Evolutionary conservation across 164 flowering plant genomes (phyloP), one percentile per base, ranked within the genome.

Genomic region (Liquidambar formosana): DNA sequence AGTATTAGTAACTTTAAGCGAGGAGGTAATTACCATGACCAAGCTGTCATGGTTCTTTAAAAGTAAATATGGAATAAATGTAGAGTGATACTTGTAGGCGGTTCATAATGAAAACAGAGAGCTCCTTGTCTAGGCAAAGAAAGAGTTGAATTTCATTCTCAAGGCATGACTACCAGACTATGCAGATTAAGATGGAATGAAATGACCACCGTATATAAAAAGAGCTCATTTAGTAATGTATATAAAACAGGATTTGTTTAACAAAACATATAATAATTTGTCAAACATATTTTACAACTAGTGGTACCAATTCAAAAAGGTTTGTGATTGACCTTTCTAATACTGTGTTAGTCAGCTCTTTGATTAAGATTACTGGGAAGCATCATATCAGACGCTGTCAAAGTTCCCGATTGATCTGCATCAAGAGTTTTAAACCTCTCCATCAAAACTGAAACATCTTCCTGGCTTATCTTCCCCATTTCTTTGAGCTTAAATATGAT

Each of bases 391-490:
- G 87, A 67, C 21, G 65, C 71, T 9, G 94, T 79, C 64, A 94
- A 58, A 49, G 91, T 82, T 67, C 98, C 97, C 22, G 96, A 90
- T 0, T 84, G 82, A 86, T 94, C 93, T 15, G 80, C 78, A 66
- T 94, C 96, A 53, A 92, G 93, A 33, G 65, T 72, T 69, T 74
- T 75, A 63, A 94, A 94, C 62, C 79, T 78, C 64, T 88, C 86
- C 90, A 90, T 78, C 56, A 85, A 64, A 23, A 67, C 58, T n/a
- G 78, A 56, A 48, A 92, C 71, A 71, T 92, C 96, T 75, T 88
- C 91, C 56, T 84, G 74, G 70, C 75, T 76, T 28, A 92, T 85
- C 84, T 92, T 92, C 61, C 88, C 93, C 97, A 94, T 86, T 73
- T 94, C 94, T 77, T 85, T 89, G 12, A 91, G 87, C 85, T 85